phyloP scores from a whole-genome alignment of 176 grass and related monocot genomes.

The Musa troglodytarum region DNA sequence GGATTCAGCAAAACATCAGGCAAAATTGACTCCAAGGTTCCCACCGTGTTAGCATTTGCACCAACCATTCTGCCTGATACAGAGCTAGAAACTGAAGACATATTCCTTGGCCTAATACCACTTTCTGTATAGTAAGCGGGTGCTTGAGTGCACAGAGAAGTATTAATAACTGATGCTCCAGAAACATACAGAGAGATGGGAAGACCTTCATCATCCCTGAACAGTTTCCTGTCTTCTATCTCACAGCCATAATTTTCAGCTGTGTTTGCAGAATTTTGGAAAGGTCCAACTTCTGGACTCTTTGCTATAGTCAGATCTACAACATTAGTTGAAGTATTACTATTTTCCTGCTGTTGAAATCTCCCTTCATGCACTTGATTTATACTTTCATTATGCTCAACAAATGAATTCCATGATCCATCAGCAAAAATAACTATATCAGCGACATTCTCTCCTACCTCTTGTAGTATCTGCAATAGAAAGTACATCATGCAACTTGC shows the following conservation, averaged over 20 bases:
- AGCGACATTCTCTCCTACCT: constrained; percentile 36
- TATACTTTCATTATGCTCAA: constrained; percentile 38
- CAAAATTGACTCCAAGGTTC: constrained; percentile 70
- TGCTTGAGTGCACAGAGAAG: constrained; percentile 13
- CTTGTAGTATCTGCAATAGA: constrained; percentile 56
- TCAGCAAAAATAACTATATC: constrained; percentile 53
- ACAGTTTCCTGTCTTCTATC: constrained; percentile 63
- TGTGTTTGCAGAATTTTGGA: background rate
- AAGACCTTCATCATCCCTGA: constrained; percentile 36
- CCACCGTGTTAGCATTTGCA: constrained; percentile 35
- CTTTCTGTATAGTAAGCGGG: background rate
- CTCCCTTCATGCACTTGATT: constrained; percentile 11
- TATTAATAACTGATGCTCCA: constrained; percentile 14
- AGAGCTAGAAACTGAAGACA: background rate
- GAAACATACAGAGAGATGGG: constrained; percentile 27
- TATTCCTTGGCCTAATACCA: background rate
- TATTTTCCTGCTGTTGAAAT: background rate
- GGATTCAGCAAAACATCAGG: constrained; percentile 45
- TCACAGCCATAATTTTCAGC: constrained; percentile 6
- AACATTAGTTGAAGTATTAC: background rate
- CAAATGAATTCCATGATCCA: constrained; percentile 68
- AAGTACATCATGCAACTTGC: background rate
- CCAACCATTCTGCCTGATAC: constrained; percentile 15
- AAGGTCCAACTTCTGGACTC: constrained; percentile 14
- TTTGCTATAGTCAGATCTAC: constrained; percentile 11